Evolutionary conservation across 73 alveolate genomes (phyloP), one percentile per base, ranked within the genome.

Genomic region (Paramecium pentaurelia): DNA sequence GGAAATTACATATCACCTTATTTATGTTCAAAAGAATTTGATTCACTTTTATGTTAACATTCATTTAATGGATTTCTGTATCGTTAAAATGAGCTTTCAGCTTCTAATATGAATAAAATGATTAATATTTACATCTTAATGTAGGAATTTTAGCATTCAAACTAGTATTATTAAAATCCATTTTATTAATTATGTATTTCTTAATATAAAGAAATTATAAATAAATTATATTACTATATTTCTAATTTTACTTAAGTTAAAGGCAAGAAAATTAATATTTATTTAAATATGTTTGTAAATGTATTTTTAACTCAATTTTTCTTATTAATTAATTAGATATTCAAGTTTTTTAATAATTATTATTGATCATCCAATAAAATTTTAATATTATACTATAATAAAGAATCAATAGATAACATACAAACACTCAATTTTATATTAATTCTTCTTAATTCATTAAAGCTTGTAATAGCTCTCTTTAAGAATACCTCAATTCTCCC

Each of bases 1-100:
- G 58, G 87, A 38, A 36, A 73, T 37, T 36, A 6, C 60, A 32
- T 18, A 73, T 73, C 87, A 2, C 59, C 59, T 20, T 73, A 37
- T 64, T 64, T 64, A 37, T 73, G 60, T 16, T 73, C 87, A 38
- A 73, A 73, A 11, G 87, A 73, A 73, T 73, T 73, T 1, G 87
- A 73, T 73, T 73, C 87, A 37, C 87, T 73, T 28, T 73, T 73
- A 10, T 36, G 58, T 14, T 40, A 40, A 73, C 20, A 28, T 49
- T 80, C 91, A 80, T 80, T 80, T 32, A 80, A 49, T 7, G 91
- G 91, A 80, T 80, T 80, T 49, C 91, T 22, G 49, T 80, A 80
- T 80, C 91, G 20, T 47, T 80, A 80, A 80, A 80, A 80, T 4
- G 91, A 80, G 75, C 91, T 80, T 11, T 80, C 91, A 42, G 47